Base-by-base conservation (phyloP, 768 basidiomycete species). In the Glaciozyma antarctica region DNA sequence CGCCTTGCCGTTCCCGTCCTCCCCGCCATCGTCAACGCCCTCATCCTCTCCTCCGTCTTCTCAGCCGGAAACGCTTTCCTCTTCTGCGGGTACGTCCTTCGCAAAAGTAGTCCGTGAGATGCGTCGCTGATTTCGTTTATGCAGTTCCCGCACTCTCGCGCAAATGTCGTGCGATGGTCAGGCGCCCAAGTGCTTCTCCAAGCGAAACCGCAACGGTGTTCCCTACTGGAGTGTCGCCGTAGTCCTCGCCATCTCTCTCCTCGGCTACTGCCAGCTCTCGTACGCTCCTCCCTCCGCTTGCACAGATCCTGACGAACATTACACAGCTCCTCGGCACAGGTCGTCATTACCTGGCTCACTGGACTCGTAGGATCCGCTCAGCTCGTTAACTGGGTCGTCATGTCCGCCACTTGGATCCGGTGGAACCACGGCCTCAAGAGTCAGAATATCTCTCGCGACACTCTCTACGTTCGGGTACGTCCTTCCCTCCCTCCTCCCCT, bases 271-370 rank as follows among this genome's bases (percentile, higher is more conserved):
- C 38, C 55, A 57, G 41, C 22, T 57, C 55, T 54, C 53, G 53
- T 54, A 10, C 19, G 47, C 10, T 22, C 19, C 47, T 45, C 45
- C 13, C 17, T 5, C 32, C 9, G 32, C 32, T 32, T 32, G n/a
- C n/a, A n/a, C 32, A 32, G 32, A 9, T 5, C 4, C 9, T 32
- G 32, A 32, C 32, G 32, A 32, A 32, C 45, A 5, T 45, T 45
- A 4, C 22, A 17, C 45, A 52, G 26, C 3, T 26, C 55, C 38
- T 57, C 55, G 12, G 55, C 55, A 5, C 28, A n/a, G 19, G 24
- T 57, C 38, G 55, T 57, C 22, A 57, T 57, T 38, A 57, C 55
- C 55, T 57, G 38, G 38, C 41, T 57, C 22, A 57, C 55, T n/a
- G 55, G 55, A 16, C 55, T 57, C 22, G 55, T 57, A 22, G 55